phyloP scores from a whole-genome alignment of 768 basidiomycete genomes.

The Botryobasidium botryosum region DNA sequence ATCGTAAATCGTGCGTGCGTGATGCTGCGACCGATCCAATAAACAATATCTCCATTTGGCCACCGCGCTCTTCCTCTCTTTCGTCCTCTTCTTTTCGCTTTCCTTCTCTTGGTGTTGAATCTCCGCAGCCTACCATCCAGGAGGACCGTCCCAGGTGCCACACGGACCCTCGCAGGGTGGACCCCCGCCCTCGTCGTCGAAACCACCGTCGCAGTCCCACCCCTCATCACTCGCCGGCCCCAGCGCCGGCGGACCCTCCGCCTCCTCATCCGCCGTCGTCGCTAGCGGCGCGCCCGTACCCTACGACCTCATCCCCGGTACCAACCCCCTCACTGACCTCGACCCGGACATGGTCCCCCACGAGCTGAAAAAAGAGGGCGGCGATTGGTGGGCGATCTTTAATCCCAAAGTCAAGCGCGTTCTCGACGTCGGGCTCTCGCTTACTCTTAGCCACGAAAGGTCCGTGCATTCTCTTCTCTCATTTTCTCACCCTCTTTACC shows the following conservation, averaged over 20 bases:
- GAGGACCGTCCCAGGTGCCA: neutral
- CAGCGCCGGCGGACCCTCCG: neutral
- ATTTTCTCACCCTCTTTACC: neutral
- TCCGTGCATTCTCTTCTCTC: conserved; percentile 11
- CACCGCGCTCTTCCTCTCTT: too few relatives aligned
- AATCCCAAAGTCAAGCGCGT: conserved; percentile 25
- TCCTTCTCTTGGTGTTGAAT: too few relatives aligned
- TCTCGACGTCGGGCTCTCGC: conserved; percentile 25
- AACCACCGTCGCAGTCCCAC: neutral
- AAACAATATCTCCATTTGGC: too few relatives aligned
- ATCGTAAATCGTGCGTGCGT: too few relatives aligned
- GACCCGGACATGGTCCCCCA: conserved; percentile 11
- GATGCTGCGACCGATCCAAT: too few relatives aligned
- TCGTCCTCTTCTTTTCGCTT: too few relatives aligned
- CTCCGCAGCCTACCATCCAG: neutral
- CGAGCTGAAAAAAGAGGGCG: conserved; percentile 23
- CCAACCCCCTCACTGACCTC: conserved; percentile 10
- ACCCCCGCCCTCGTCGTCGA: neutral
- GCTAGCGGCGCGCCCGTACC: neutral
- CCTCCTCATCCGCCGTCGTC: neutral
- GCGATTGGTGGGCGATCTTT: conserved; percentile 30
- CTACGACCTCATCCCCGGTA: neutral
- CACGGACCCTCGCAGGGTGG: neutral
- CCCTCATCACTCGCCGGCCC: conserved; percentile 1
- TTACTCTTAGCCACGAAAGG: conserved; percentile 30